Conservation (phyloP, 768 basidiomycete species). For the Brasilioporus rufonigricans region DNA sequence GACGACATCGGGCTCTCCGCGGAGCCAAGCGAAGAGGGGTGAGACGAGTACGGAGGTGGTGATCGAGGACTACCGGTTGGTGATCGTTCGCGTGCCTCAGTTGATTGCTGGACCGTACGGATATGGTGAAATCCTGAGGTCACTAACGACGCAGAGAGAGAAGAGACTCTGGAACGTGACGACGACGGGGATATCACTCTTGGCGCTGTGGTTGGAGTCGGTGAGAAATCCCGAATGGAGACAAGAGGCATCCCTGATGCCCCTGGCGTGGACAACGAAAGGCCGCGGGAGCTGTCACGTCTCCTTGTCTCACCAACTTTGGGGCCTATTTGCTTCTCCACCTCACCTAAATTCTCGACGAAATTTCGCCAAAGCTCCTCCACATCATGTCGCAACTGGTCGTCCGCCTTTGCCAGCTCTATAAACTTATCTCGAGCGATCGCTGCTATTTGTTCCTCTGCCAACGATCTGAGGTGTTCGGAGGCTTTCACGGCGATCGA, state of each 20-base stretch:
- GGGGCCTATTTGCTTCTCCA: constrained; percentile 39
- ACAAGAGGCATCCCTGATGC: constrained; percentile 34
- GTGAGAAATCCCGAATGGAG: constrained; percentile 56
- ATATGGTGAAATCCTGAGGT: constrained; percentile 58
- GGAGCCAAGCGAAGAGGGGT: constrained; percentile 32
- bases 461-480: constrained; percentile 48
- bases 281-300: constrained; percentile 23
- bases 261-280: constrained; percentile 20
- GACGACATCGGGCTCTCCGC: constrained; percentile 22
- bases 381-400: constrained; percentile 52
- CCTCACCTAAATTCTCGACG: constrained; percentile 43
- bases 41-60: constrained; percentile 37
- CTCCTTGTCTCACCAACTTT: constrained; percentile 14
- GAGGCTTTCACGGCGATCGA: constrained; percentile 56
- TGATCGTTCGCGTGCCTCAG: constrained; percentile 15
- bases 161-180: constrained; percentile 47
- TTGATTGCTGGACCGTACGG: constrained; percentile 29
- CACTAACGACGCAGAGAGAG: constrained; percentile 69
- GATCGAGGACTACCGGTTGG: constrained; percentile 23
- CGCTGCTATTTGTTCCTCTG: constrained; percentile 56
- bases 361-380: constrained; percentile 63
- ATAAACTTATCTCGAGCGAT: constrained; percentile 52
- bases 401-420: constrained; percentile 57
- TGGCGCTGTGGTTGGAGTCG: constrained; percentile 37
- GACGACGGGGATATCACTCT: constrained; percentile 39